Evolutionary conservation across 495 filamentous ascomycete genomes (phyloP).

Genomic region (Evansstolkia leycettana): DNA sequence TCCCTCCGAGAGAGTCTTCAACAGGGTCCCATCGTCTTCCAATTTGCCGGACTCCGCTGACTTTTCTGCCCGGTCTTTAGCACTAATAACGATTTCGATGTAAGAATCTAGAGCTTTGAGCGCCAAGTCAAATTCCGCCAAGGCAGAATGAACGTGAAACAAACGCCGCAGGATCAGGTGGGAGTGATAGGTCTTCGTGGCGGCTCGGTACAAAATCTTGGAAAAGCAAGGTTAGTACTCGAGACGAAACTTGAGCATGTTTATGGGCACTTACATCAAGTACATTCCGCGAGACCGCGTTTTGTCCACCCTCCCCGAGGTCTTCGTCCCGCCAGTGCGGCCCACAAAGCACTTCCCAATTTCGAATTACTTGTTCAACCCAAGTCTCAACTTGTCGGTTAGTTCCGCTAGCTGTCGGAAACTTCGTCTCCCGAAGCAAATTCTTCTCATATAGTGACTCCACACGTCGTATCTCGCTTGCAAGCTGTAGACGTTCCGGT

Average conservation of each 20-base stretch:
- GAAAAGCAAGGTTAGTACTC: not conserved
- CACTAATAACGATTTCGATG: constrained; percentile 69
- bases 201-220: constrained; percentile 72
- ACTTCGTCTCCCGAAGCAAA: constrained; percentile 60
- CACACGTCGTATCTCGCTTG: constrained; percentile 59
- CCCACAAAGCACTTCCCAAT: constrained; percentile 74
- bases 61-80: constrained; percentile 68
- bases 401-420: constrained; percentile 67
- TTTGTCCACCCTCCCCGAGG: constrained; percentile 65
- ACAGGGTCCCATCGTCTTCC: constrained; percentile 61
- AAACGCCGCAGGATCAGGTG: constrained; percentile 74
- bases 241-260: not conserved
- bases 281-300: constrained; percentile 54
- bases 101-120: constrained; percentile 82
- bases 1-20: constrained; percentile 66
- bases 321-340: constrained; percentile 63
- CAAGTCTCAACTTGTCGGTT: constrained; percentile 71
- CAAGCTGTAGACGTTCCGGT: constrained; percentile 48
- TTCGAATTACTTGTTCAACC: constrained; percentile 63
- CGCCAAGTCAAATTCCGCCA: constrained; percentile 83
- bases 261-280: constrained; percentile 45
- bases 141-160: constrained; percentile 72
- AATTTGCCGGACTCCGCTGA: constrained; percentile 63
- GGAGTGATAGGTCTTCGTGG: constrained; percentile 89
- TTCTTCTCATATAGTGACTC: constrained; percentile 63